A percentile compares a stretch with the other conserved stretches of the same genome.
Evolutionary conservation across 2,329 filamentous ascomycete species (phyloP).

Genomic region (Nannizziopsis barbatae): DNA sequence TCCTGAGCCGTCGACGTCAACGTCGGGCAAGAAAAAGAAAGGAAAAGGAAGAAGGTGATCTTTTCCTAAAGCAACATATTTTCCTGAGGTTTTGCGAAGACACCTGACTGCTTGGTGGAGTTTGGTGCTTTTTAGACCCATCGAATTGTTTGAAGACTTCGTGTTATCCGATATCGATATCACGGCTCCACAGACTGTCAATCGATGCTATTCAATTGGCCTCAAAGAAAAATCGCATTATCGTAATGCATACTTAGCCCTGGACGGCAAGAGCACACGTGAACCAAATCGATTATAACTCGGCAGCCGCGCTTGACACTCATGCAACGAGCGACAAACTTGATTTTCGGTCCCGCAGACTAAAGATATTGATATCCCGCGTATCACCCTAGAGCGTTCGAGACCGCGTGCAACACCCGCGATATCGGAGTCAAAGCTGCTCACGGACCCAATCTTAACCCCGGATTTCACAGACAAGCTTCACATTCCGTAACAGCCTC

Average conservation of each 20-base stretch:
- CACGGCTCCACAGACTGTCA: too few species aligned
- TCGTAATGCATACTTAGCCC: not conserved
- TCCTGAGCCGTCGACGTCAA: conserved; percentile 47
- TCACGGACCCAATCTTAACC: not conserved
- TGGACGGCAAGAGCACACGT: conserved; percentile 3
- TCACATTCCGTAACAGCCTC: not conserved
- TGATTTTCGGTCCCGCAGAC: not conserved
- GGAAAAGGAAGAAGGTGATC: conserved; percentile 17
- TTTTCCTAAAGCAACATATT: not conserved
- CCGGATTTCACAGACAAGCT: not conserved
- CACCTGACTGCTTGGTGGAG: not conserved
- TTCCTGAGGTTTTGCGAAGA: not conserved
- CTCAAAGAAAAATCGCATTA: too few species aligned
- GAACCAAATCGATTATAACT: not conserved
- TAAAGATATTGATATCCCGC: not conserved
- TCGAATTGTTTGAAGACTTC: too few species aligned
- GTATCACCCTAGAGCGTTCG: too few species aligned
- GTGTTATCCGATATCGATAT: too few species aligned
- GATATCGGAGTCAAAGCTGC: too few species aligned
- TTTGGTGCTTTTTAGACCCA: too few species aligned
- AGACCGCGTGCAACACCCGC: too few species aligned
- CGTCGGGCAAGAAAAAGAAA: conserved; percentile 40
- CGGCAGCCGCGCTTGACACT: not conserved
- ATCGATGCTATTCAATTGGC: too few species aligned
- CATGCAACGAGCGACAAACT: not conserved